These are phyloP conservation scores for Moesziomyces antarcticus DNA, from an alignment of 1,284 basidiomycete genomes.

Conservation along the genomic window DNA sequence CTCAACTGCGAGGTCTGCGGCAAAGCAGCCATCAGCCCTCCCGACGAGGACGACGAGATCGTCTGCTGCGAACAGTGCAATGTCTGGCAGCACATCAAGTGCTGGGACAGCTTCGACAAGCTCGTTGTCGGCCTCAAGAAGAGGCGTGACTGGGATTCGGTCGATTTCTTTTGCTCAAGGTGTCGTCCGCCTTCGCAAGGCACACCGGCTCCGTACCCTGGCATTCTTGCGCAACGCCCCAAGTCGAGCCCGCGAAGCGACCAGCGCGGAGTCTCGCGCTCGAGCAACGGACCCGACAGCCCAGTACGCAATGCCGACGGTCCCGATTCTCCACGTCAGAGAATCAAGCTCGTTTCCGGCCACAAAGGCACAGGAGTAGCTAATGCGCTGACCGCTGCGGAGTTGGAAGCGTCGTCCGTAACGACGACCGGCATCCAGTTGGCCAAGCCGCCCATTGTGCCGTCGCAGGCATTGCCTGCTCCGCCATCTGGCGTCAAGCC, in stretches of 20 bases:
- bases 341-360: slow-evolving; percentile 27
- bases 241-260: slow-evolving; percentile 33
- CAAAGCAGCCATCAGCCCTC: slow-evolving; percentile 74
- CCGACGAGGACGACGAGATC: slow-evolving; percentile 78
- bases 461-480: slow-evolving; percentile 27
- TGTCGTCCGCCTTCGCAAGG: slow-evolving; percentile 47
- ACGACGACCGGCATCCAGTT: slow-evolving; percentile 1
- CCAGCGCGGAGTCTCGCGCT: slow-evolving; percentile 1
- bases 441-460: slow-evolving; percentile 18
- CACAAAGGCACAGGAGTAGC: slow-evolving; percentile 10
- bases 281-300: slow-evolving; percentile 26
- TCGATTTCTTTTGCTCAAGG: slow-evolving; percentile 57
- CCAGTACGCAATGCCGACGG: slow-evolving; percentile 12
- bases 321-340: slow-evolving; percentile 27
- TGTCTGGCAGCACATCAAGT: slow-evolving; percentile 74
- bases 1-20: slow-evolving; percentile 85
- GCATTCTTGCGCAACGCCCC: slow-evolving; percentile 20
- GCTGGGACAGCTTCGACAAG: slow-evolving; percentile 65
- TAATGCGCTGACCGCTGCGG: neutral
- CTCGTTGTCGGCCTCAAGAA: slow-evolving; percentile 29
- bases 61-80: slow-evolving; percentile 81
- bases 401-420: neutral
- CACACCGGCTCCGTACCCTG: slow-evolving; percentile 31
- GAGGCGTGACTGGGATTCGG: slow-evolving; percentile 55
- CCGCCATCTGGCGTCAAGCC: slow-evolving; percentile 21